Base-by-base conservation (phyloP, 345 rosid genomes). In the Trapa incisa region DNA sequence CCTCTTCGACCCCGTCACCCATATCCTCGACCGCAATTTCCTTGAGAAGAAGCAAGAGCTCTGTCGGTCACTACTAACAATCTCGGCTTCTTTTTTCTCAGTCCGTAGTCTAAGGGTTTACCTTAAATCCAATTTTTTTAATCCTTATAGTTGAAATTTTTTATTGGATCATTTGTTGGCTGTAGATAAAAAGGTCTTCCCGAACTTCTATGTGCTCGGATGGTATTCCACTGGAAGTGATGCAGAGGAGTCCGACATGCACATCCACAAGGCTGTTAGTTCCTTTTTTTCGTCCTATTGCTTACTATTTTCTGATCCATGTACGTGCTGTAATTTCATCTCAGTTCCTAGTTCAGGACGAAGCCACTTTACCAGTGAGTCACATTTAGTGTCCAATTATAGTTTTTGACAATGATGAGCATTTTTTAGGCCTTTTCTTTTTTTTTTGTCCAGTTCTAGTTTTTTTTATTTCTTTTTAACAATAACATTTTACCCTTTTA, bases 41-140 rank as follows among this genome's bases (percentile, higher is more conserved):
- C 92, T 93, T 64, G 88, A 81, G 79, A 93, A 93, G 91, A 93
- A 93, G 82, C 98, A 93, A 73, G 98, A 93, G 80, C 98, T 93
- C 43, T 91, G 97, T 88, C 75, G 47, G 29, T 64, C 56, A 3
- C 14, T 56, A 22, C 38, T 69, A 45, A 6, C 47, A 45, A 9
- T 2, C 52, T 67, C 22, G 53, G 6, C 15, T 35, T 15, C 8
- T 39, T 39, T 11, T 41, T 36, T 13, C n/a, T 17, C 32, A 37
- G 37, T 42, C 35, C 37, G 14, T 29, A 16, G 37, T 3, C 39
- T 13, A 35, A 4, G 14, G 29, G 13, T 22, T 22, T 22, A 22
- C 29, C 29, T 74, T 9, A 61, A 54, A 13, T 65, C 45, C 48
- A 6, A 32, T 56, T 37, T 42, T 13, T 58, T n/a, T 37, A 37